A percentile compares a stretch with the other conserved stretches of the same genome.
These are phyloP conservation scores for Anisodus acutangulus DNA, from an alignment of 257 asterid genomes.

Conservation along the genomic window DNA sequence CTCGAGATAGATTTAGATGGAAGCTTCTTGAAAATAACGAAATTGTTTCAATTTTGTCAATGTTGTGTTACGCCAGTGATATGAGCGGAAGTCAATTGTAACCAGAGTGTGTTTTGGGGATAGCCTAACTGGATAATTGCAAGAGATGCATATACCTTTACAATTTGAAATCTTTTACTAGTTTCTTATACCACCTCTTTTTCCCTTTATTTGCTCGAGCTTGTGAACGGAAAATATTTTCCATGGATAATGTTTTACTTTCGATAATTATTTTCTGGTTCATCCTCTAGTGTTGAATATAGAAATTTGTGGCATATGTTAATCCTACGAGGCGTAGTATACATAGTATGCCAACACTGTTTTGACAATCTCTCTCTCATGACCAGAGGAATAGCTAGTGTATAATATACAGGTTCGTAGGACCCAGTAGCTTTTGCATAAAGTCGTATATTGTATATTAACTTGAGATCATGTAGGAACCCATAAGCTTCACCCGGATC, in stretches of 20 bases:
- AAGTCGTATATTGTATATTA: too few relatives aligned
- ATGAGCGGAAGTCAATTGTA: background rate
- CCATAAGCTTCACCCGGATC: too few relatives aligned
- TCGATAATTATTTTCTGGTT: background rate
- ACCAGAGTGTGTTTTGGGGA: background rate
- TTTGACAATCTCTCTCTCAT: too few relatives aligned
- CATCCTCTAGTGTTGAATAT: too few relatives aligned
- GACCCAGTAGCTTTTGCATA: too few relatives aligned
- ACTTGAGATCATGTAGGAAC: too few relatives aligned
- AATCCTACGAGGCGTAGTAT: too few relatives aligned
- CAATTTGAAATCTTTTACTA: conserved; percentile 7
- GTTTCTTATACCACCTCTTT: background rate
- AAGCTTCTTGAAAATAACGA: background rate
- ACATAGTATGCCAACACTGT: too few relatives aligned
- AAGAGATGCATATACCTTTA: background rate
- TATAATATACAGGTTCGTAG: too few relatives aligned
- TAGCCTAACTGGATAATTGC: background rate
- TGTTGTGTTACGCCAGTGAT: background rate
- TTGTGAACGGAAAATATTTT: background rate
- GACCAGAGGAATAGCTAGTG: too few relatives aligned
- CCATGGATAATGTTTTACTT: background rate
- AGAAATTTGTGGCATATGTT: too few relatives aligned
- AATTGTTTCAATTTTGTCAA: background rate
- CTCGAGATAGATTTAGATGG: background rate
- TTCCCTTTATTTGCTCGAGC: background rate